Conservation (phyloP, 1,284 basidiomycete genomes). For the Porodaedalea pini region DNA sequence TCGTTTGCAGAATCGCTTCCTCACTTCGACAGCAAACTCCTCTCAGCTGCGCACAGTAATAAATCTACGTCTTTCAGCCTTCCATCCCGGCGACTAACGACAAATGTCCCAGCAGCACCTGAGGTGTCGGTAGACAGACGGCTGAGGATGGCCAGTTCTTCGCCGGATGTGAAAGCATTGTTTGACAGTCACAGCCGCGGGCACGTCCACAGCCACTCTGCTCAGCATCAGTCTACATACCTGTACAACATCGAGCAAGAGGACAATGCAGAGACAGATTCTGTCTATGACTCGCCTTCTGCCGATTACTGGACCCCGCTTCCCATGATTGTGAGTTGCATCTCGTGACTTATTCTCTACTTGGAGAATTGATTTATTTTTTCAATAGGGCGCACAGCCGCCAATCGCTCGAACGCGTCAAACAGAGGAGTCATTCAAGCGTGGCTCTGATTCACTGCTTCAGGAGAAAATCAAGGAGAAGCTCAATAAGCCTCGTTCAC, state of each 20-base stretch:
- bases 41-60: constrained; percentile 73
- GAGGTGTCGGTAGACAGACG: constrained; percentile 57
- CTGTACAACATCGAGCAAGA: constrained; percentile 72
- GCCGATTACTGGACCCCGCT: constrained; percentile 72
- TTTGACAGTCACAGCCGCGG: constrained; percentile 60
- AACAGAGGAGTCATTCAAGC: constrained; percentile 72
- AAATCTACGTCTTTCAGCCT: constrained; percentile 24
- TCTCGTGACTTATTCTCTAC: constrained; percentile 22
- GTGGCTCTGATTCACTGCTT: constrained; percentile 84
- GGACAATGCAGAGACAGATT: constrained; percentile 43
- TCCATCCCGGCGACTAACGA: constrained; percentile 15
- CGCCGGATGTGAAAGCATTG: constrained; percentile 92
- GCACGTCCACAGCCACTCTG: constrained; percentile 13
- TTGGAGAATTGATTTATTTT: constrained; percentile 21
- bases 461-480: constrained; percentile 83
- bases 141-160: constrained; percentile 80
- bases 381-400: constrained; percentile 56
- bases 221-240: constrained; percentile 46
- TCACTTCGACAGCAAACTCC: constrained; percentile 93
- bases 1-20: constrained; percentile 95
- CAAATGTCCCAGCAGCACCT: constrained; percentile 11
- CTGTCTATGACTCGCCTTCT: constrained; percentile 20
- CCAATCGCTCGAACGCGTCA: constrained; percentile 56
- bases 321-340: constrained; percentile 62
- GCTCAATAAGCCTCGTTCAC: constrained; percentile 66